Evolutionary conservation across 78 protist species (phyloP).

Genomic region (Carpediemonas membranifera): DNA sequence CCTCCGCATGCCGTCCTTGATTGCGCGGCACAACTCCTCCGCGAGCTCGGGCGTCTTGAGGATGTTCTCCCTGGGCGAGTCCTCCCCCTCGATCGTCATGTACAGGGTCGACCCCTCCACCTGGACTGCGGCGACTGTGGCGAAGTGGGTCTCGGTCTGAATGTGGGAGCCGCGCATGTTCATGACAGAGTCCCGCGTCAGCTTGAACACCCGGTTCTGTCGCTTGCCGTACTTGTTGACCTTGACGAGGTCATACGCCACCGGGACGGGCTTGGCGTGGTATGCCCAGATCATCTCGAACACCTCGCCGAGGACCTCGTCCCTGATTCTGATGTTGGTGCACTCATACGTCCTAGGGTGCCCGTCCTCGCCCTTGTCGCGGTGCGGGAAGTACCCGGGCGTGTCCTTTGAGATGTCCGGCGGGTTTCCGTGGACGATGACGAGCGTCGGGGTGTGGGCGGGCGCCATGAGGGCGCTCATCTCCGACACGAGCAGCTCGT

Average conservation of each 20-base stretch:
- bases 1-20: too few relatives aligned
- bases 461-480: background rate
- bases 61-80: too few relatives aligned
- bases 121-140: background rate
- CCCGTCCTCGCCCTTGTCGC: background rate
- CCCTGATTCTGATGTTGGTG: background rate
- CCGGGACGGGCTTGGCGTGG: background rate
- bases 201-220: background rate
- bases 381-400: background rate
- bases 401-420: too few relatives aligned
- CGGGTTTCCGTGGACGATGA: background rate
- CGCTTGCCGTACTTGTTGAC: background rate
- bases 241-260: background rate
- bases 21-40: too few relatives aligned
- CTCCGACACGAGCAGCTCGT: background rate
- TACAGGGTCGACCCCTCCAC: too few relatives aligned
- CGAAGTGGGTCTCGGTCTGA: background rate
- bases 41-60: too few relatives aligned
- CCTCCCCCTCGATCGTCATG: too few relatives aligned
- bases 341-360: background rate
- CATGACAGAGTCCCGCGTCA: background rate
- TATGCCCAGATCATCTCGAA: background rate
- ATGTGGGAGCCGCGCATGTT: background rate
- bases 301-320: background rate
- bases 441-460: background rate